Conservation (phyloP, 495 filamentous ascomycete genomes). For the Astrocystis sublimbata region DNA sequence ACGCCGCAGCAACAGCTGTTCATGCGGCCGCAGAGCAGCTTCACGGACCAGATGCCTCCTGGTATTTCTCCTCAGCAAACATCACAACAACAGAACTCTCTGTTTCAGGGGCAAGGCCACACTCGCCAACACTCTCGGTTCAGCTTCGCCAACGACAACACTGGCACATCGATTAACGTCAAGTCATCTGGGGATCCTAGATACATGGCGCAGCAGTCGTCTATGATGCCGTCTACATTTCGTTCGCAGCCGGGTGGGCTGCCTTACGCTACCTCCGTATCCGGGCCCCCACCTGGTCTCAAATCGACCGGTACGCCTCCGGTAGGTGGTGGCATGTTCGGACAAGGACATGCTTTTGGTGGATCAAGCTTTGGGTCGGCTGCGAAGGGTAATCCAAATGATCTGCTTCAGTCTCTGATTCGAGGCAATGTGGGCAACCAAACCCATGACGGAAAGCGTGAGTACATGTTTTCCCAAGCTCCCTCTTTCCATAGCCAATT, state of each 20-base stretch:
- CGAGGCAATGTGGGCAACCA: slow-evolving; percentile 57
- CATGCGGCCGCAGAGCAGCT: slow-evolving; percentile 56
- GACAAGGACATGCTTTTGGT: slow-evolving; percentile 62
- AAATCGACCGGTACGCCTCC: slow-evolving; percentile 94
- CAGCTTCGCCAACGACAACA: slow-evolving; percentile 72
- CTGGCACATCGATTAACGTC: slow-evolving; percentile 62
- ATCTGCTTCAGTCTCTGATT: slow-evolving; percentile 78
- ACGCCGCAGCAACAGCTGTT: slow-evolving; percentile 78
- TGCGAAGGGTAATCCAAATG: slow-evolving; percentile 60
- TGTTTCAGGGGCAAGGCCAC: slow-evolving; percentile 77
- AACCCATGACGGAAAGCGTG: slow-evolving; percentile 90
- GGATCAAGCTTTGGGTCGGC: slow-evolving; percentile 53
- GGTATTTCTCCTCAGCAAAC: slow-evolving; percentile 36
- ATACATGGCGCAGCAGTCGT: slow-evolving; percentile 84
- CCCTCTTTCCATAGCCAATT: slow-evolving; percentile 73
- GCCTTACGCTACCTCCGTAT: slow-evolving; percentile 68
- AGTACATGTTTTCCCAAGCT: slow-evolving; percentile 61
- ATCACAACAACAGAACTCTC: slow-evolving; percentile 47
- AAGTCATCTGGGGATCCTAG: slow-evolving; percentile 83
- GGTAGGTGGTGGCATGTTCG: slow-evolving; percentile 63
- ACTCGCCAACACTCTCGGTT: slow-evolving; percentile 85
- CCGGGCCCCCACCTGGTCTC: slow-evolving; percentile 90
- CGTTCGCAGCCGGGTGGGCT: slow-evolving; percentile 62
- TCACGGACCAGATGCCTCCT: slow-evolving; percentile 58
- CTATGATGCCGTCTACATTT: slow-evolving; percentile 78